These are phyloP conservation scores for Blastobotrys chiropterorum DNA, from an alignment of 805 yeast genomes.

Conservation along the genomic window DNA sequence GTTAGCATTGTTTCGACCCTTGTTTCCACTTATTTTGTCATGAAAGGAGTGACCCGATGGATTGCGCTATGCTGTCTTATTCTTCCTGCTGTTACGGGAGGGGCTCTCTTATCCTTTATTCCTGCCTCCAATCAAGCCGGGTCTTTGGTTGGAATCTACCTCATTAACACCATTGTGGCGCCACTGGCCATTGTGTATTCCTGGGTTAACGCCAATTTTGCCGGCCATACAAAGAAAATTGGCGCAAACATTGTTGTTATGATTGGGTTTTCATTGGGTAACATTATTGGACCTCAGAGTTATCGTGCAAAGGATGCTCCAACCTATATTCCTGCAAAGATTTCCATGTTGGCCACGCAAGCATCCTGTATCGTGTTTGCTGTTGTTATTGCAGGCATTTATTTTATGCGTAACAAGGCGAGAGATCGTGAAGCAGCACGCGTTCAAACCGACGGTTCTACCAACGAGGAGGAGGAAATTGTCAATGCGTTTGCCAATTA, in stretches of 20 bases:
- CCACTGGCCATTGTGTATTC: constrained; percentile 11
- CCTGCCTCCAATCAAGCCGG: constrained; percentile 31
- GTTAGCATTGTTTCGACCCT: constrained; percentile 30
- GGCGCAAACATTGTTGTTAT: constrained; percentile 41
- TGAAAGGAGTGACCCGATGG: constrained; percentile 4
- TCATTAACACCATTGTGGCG: constrained; percentile 30
- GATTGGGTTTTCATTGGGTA: constrained; percentile 49
- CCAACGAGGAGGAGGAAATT: not conserved
- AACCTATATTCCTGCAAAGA: constrained; percentile 23
- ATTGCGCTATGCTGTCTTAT: constrained; percentile 33
- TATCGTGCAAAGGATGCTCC: constrained; percentile 11
- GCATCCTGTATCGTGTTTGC: constrained; percentile 32
- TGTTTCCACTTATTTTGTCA: constrained; percentile 14
- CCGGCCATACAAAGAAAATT: constrained; percentile 53
- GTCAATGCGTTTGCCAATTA: constrained; percentile 11
- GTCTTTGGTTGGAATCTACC: constrained; percentile 34
- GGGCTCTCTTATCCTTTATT: constrained; percentile 39
- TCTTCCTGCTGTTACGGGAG: constrained; percentile 28
- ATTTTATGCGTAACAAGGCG: constrained; percentile 4
- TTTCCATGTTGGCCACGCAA: constrained; percentile 10
- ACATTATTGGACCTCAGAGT: constrained; percentile 47
- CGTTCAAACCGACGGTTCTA: constrained; percentile 1
- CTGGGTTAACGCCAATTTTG: constrained; percentile 40
- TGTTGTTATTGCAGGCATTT: constrained; percentile 8
- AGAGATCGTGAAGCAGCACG: constrained; percentile 10